phyloP scores from a whole-genome alignment of 179 eudicot species.

The Silene vulgaris region DNA sequence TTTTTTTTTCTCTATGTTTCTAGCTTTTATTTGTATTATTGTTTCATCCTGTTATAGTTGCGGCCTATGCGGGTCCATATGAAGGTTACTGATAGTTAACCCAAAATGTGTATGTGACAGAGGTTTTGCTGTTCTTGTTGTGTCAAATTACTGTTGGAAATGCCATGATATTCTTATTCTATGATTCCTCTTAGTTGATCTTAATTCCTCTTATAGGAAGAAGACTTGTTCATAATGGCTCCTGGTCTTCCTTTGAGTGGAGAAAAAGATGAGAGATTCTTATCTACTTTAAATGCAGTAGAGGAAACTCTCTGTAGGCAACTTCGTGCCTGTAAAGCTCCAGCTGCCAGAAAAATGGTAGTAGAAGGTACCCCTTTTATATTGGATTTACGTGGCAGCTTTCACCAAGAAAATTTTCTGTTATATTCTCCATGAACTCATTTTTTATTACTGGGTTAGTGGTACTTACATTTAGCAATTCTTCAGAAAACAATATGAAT shows the following conservation, averaged over 20 bases:
- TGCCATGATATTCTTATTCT: not conserved
- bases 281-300: constrained; percentile 72
- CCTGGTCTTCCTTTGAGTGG: constrained; percentile 82
- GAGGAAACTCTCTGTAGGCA: constrained; percentile 93
- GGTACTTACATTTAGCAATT: constrained; percentile 1
- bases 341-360: constrained; percentile 55
- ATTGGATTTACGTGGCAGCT: not conserved
- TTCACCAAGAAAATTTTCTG: not conserved
- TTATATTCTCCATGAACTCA: not conserved
- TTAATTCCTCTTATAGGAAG: constrained; percentile 54
- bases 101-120: not conserved
- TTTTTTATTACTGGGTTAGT: not conserved
- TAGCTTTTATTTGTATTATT: not conserved
- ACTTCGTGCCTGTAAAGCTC: constrained; percentile 78
- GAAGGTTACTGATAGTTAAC: not conserved
- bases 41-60: not conserved
- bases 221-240: constrained; percentile 84
- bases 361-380: constrained; percentile 53
- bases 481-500: not conserved
- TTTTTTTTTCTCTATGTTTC: not conserved
- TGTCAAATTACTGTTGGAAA: not conserved
- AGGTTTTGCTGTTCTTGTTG: constrained; percentile 6
- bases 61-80: not conserved
- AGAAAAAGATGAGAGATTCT: constrained; percentile 81
- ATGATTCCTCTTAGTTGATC: not conserved